phyloP scores from a whole-genome alignment of 2,329 filamentous ascomycete species.

The Diaporthe vaccinii region DNA sequence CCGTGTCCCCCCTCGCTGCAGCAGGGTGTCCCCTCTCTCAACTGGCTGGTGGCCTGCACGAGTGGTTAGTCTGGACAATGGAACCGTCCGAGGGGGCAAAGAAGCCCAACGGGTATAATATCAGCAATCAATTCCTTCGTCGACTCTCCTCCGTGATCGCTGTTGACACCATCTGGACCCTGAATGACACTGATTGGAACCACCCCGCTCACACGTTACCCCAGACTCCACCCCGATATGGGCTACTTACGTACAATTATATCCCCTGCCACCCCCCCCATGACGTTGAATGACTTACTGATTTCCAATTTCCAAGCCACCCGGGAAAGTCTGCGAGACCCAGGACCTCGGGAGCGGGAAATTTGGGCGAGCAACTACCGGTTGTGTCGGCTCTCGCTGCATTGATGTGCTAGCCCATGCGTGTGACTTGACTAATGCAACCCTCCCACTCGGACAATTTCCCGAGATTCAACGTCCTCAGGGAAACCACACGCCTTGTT shows the following conservation, averaged over 20 bases:
- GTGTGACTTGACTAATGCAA: constrained; percentile 21
- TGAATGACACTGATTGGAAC: constrained; percentile 31
- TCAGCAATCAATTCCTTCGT: constrained; percentile 5
- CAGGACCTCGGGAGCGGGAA: background rate
- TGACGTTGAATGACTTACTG: constrained; percentile 21
- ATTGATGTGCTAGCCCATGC: background rate
- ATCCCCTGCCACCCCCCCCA: background rate
- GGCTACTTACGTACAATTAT: constrained; percentile 32
- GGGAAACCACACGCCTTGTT: background rate
- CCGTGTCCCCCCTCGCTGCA: background rate
- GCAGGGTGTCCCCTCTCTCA: background rate
- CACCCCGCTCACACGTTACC: constrained; percentile 33
- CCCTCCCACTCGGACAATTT: constrained; percentile 12
- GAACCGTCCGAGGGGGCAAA: background rate
- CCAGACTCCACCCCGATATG: constrained; percentile 34
- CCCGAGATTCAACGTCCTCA: background rate
- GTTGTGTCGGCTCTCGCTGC: constrained; percentile 19
- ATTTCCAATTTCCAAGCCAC: background rate
- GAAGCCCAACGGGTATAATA: background rate
- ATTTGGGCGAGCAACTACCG: background rate
- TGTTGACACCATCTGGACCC: constrained; percentile 31
- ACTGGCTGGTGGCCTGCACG: no score
- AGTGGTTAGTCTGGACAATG: background rate
- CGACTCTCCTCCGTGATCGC: constrained; percentile 3
- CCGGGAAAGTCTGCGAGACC: background rate